These are phyloP conservation scores for Xylariaceae sp. DNA, from an alignment of 2,329 filamentous ascomycete species.

Conservation along the genomic window DNA sequence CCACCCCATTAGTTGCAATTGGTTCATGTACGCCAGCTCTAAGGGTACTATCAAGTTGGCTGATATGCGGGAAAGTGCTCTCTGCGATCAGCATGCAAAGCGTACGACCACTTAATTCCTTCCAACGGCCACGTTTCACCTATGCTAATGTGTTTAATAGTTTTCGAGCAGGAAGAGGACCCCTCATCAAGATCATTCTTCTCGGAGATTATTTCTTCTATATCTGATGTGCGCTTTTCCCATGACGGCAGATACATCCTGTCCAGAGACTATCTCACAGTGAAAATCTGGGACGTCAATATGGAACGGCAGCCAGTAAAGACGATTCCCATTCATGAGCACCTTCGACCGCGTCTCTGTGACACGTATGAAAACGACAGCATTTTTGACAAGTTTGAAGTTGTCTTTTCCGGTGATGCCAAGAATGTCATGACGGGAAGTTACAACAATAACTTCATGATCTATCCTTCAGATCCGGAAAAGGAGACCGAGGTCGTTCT, in stretches of 20 bases:
- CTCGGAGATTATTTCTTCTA: constrained; percentile 98
- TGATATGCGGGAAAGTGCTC: constrained; percentile 95
- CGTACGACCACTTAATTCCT: constrained; percentile 59
- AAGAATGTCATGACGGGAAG: constrained; percentile 99
- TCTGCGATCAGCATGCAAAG: constrained; percentile 96
- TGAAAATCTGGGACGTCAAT: constrained; percentile 99
- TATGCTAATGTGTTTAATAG: constrained; percentile 53
- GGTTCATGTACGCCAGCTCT: constrained; percentile 99
- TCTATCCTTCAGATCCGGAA: constrained; percentile 94
- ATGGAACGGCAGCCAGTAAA: constrained; percentile 98
- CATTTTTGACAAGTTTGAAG: constrained; percentile 99
- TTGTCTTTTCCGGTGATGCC: constrained; percentile 96
- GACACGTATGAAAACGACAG: constrained; percentile 99
- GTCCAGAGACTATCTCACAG: constrained; percentile 95
- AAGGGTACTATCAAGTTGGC: constrained; percentile 99
- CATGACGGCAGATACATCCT: constrained; percentile 96
- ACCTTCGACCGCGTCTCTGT: constrained; percentile 89
- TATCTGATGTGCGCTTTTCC: constrained; percentile 97
- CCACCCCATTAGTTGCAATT: constrained; percentile 96
- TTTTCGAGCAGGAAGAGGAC: constrained; percentile 99
- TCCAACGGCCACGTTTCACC: background rate
- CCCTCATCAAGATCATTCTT: constrained; percentile 97
- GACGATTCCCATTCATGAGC: constrained; percentile 98
- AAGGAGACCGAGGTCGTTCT: constrained; percentile 97
- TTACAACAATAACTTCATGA: constrained; percentile 99